A percentile compares a stretch with the other conserved stretches of the same genome.
These are phyloP conservation scores for Zoysia matrella DNA, from an alignment of 202 grass and related monocot genomes.

Conservation along the genomic window DNA sequence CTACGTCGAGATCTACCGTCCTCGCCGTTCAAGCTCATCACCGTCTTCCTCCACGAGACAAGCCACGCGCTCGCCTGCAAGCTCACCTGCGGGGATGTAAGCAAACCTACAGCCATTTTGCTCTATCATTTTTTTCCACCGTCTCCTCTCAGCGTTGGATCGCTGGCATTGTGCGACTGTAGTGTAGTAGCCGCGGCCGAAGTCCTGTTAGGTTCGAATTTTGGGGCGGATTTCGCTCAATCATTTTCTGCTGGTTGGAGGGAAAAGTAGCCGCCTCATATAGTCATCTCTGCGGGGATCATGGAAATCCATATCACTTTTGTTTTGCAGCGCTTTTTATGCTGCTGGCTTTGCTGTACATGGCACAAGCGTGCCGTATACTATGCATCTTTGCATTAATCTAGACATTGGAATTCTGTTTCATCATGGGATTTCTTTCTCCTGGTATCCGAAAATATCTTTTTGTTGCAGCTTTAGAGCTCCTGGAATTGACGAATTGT, in stretches of 20 bases:
- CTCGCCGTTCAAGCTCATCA: conserved; percentile 98
- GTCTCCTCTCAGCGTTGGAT: neutral
- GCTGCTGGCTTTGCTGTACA: conserved; percentile 26
- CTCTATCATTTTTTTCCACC: neutral
- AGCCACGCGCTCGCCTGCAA: conserved; percentile 99
- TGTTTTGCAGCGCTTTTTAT: conserved; percentile 1
- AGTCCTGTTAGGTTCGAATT: neutral
- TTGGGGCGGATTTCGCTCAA: neutral
- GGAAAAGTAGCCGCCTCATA: conserved; percentile 16
- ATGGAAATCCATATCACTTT: conserved; percentile 32
- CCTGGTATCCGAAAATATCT: neutral
- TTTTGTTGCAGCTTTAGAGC: neutral
- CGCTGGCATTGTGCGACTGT: conserved; percentile 16
- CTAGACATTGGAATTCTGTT: neutral
- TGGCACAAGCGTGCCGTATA: conserved; percentile 12
- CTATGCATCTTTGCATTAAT: conserved; percentile 37
- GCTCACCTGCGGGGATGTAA: conserved; percentile 96
- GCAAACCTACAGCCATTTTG: neutral
- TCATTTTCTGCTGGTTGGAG: conserved; percentile 22
- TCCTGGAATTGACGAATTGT: too few relatives aligned
- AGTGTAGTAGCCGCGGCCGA: neutral
- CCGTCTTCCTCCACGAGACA: conserved; percentile 98
- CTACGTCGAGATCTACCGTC: conserved; percentile 42
- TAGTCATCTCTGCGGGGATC: neutral
- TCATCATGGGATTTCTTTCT: neutral